Base-by-base conservation (phyloP, 495 filamentous ascomycete species). In the Daldinia vernicosa region DNA sequence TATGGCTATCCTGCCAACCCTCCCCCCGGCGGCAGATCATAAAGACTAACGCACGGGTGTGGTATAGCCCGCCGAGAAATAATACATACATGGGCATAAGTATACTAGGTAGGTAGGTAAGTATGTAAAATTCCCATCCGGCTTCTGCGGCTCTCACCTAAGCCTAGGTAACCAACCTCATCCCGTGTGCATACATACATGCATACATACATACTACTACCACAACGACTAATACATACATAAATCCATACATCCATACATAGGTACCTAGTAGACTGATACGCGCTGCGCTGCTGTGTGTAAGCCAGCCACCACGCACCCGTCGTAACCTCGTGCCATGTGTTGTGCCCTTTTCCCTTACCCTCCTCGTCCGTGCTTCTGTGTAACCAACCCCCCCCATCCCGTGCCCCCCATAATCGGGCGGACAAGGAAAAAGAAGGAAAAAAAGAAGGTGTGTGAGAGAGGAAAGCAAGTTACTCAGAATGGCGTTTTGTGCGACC, bases 81-180 rank as follows among this genome's bases (percentile, higher is more conserved):
- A n/a, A n/a, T n/a, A n/a, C n/a, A n/a, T n/a, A n/a, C n/a, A n/a
- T n/a, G n/a, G n/a, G n/a, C n/a, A n/a, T n/a, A 6, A 59, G 19
- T 67, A 17, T 7, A 52, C n/a, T n/a, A n/a, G n/a, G n/a, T n/a
- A n/a, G n/a, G n/a, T n/a, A n/a, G n/a, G n/a, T n/a, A n/a, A n/a
- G n/a, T n/a, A n/a, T n/a, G n/a, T n/a, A n/a, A n/a, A n/a, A 12
- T 45, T 62, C 27, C 57, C 57, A 61, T 65, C 47, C 67, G 62
- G 62, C 60, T 55, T 27, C 55, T 45, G 53, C 47, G 54, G 55
- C 56, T 65, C 63, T 67, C 69, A 71, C 69, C 69, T 71, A 71
- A 70, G 67, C 43, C 43, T 24, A 24, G 24, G 9, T 33, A 33
- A 0, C 2, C 9, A 32, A 32, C 40, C 6, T 19, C 7, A 3